A percentile compares a stretch with the other conserved stretches of the same genome.
phyloP scores from a whole-genome alignment of 2,329 filamentous ascomycete species.

The Apiospora kogelbergensis region DNA sequence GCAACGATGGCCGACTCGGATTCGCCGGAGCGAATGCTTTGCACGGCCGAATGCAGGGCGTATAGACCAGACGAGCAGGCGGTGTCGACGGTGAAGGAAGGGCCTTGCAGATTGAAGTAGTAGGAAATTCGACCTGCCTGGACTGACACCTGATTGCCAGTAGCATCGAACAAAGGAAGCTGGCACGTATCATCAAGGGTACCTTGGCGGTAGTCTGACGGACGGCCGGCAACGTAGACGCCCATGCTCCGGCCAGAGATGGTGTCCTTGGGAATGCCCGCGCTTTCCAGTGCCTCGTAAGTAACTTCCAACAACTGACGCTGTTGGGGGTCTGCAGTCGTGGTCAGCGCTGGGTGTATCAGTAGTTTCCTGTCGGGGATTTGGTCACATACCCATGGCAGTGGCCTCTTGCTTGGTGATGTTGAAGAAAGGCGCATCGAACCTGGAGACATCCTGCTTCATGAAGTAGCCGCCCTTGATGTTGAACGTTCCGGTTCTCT shows the following conservation, averaged over 20 bases:
- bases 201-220: conserved; percentile 20
- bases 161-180: conserved; percentile 26
- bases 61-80: conserved; percentile 21
- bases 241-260: conserved; percentile 31
- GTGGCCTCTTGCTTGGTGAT: conserved; percentile 36
- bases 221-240: conserved; percentile 30
- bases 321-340: conserved; percentile 25
- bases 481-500: conserved; percentile 33
- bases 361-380: not conserved
- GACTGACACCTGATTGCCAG: conserved; percentile 22
- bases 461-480: conserved; percentile 33
- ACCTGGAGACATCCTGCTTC: conserved; percentile 26
- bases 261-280: conserved; percentile 29
- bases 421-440: conserved; percentile 36
- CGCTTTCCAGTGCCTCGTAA: conserved; percentile 35
- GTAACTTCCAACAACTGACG: conserved; percentile 32
- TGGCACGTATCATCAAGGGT: conserved; percentile 22
- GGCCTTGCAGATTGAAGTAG: conserved; percentile 20
- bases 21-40: conserved; percentile 13
- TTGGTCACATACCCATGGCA: conserved; percentile 28
- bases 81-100: conserved; percentile 20
- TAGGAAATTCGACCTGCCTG: conserved; percentile 22
- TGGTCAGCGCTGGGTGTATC: not conserved
- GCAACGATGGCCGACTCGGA: conserved; percentile 11
- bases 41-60: conserved; percentile 22